Evolutionary conservation across 106 monocot genomes (phyloP), one percentile per base, ranked within the genome.

Genomic region (Xerophyta viscosa): DNA sequence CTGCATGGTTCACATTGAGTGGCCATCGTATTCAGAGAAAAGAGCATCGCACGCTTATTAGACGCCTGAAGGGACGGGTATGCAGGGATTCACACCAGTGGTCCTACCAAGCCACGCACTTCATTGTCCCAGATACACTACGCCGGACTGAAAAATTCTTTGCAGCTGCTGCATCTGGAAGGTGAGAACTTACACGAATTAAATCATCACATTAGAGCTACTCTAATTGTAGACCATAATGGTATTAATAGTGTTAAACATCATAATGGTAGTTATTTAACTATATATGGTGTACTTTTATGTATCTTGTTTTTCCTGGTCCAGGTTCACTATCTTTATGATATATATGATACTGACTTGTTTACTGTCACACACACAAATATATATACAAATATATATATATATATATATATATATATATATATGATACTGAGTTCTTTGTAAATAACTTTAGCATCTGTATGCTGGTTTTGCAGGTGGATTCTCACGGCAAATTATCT

Each of bases 81-180:
- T 98, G 96, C 58, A 76, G 73, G 65, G 85, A 89, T 70, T 85
- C 89, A 30, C 90, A 90, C 54, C 66, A 74, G n/a, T 90, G 90
- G 90, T 77, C 83, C 33, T 84, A 83, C 45, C 76, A 89, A 41
- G 96, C 89, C 48, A 98, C 96, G 11, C 89, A 89, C 72, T 82
- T 89, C 56, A 79, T 98, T 66, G 77, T 72, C 13, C 82, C 85
- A 10, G 85, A 79, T 37, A 74, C 78, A 10, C 43, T 94, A 17
- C 81, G 85, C 46, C 75, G 89, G 65, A 98, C 96, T 17, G 88
- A 98, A 58, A 98, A 98, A 27, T 86, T 98, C 56, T 98, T 98
- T 64, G 96, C 96, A 26, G 96, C 96, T 57, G 85, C 86, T 46
- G 89, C 96, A 53, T 70, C 89, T 66, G 89, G 96, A 73, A 89